Evolutionary conservation across 352 stramenopile species (phyloP).

Genomic region (Globisporangium viniferum): DNA sequence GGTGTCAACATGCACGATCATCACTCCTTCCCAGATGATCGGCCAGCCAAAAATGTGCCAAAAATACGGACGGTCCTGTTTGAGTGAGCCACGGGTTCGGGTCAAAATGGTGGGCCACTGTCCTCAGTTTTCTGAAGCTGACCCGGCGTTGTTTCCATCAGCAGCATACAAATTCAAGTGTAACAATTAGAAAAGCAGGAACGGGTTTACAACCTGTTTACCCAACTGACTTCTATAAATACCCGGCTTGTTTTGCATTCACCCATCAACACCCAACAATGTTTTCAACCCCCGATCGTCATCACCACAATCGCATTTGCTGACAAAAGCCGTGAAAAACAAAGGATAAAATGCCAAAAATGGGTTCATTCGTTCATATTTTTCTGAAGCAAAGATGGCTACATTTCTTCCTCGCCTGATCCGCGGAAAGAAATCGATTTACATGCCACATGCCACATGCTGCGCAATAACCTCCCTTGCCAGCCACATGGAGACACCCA

Average conservation of each 20-base stretch:
- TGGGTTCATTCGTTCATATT: neutral
- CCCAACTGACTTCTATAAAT: neutral
- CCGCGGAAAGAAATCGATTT: neutral
- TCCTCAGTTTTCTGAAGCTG: neutral
- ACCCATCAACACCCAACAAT: constrained; percentile 8
- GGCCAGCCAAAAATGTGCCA: neutral
- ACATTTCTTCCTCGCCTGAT: neutral
- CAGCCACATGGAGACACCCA: neutral
- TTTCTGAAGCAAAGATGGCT: neutral
- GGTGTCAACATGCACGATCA: constrained; percentile 7
- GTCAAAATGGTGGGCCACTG: neutral
- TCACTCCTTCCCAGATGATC: neutral
- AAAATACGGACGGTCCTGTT: constrained; percentile 5
- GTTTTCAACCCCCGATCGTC: neutral
- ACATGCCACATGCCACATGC: neutral
- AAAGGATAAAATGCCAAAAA: neutral
- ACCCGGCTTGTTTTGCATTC: neutral
- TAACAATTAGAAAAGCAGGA: neutral
- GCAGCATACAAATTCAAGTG: neutral
- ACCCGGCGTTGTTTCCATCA: neutral
- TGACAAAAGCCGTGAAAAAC: neutral
- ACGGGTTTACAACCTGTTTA: neutral
- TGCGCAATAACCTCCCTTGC: neutral
- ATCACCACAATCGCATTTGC: constrained; percentile 1
- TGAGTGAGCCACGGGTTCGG: neutral